Percentiles rank a stretch among this genome's conserved stretches.
Conservation (phyloP, 768 basidiomycete species). For the Omphalotus guepiniiformis region DNA sequence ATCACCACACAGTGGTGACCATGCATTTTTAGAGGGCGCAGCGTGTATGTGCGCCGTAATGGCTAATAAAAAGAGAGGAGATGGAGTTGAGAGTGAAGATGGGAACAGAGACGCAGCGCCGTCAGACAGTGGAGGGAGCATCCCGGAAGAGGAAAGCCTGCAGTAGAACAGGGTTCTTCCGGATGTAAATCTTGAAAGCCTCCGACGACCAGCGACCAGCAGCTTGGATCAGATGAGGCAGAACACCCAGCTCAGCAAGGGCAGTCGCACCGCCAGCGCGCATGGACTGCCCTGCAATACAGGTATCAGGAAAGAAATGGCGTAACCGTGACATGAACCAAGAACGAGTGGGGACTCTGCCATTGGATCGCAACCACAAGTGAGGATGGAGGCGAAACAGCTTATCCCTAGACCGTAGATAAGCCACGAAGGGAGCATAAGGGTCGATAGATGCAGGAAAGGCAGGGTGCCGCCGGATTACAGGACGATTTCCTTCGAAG, state of each 20-base stretch:
- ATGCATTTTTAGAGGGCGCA: too few species aligned
- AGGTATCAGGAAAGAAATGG: background rate
- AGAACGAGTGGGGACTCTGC: constrained; percentile 1
- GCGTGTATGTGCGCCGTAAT: too few species aligned
- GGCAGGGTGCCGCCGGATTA: too few species aligned
- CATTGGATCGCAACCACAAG: constrained; percentile 5
- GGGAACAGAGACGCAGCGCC: too few species aligned
- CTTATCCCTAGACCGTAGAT: constrained; percentile 1
- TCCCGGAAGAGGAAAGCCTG: too few species aligned
- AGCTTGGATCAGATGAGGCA: constrained; percentile 25
- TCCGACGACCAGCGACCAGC: constrained; percentile 31
- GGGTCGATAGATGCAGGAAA: background rate
- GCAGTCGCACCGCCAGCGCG: constrained; percentile 32
- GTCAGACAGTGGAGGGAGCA: too few species aligned
- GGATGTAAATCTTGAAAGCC: constrained; percentile 28
- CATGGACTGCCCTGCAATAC: constrained; percentile 25
- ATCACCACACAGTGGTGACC: too few species aligned
- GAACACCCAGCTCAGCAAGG: constrained; percentile 21
- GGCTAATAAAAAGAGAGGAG: too few species aligned
- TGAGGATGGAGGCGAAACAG: constrained; percentile 8
- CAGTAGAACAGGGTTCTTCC: constrained; percentile 28
- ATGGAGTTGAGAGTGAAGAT: too few species aligned
- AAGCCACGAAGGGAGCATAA: background rate
- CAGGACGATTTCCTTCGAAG: constrained; percentile 17
- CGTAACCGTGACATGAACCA: constrained; percentile 8